A percentile compares a stretch with the other conserved stretches of the same genome.
Evolutionary conservation across 345 rosid genomes (phyloP).

Genomic region (Bretschneidera sinensis): DNA sequence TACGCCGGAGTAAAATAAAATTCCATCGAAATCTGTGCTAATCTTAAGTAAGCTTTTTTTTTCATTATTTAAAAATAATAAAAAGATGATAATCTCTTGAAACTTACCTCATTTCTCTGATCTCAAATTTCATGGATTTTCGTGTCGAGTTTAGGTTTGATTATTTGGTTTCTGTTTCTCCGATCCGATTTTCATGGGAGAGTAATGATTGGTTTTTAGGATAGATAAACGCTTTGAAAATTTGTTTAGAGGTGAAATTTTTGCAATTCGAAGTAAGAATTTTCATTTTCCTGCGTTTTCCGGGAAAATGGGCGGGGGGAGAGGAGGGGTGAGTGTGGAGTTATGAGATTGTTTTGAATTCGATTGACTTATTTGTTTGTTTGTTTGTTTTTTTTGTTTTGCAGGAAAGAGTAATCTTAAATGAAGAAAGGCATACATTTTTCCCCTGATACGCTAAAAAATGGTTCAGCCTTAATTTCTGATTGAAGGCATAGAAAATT

Average conservation of each 20-base stretch:
- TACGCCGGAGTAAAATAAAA: slow-evolving; percentile 3
- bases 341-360: background rate
- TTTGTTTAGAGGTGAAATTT: background rate
- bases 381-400: slow-evolving; percentile 15
- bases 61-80: background rate
- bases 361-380: background rate
- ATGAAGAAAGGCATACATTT: background rate
- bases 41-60: slow-evolving; percentile 20
- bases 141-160: background rate
- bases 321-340: background rate
- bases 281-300: background rate
- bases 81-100: slow-evolving; percentile 1
- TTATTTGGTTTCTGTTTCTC: too few species aligned
- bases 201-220: slow-evolving; percentile 22
- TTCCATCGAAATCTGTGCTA: background rate
- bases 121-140: slow-evolving; percentile 17
- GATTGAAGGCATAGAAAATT: background rate
- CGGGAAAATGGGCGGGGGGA: slow-evolving; percentile 1
- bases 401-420: slow-evolving; percentile 23
- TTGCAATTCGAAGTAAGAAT: background rate
- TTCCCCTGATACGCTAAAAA: too few species aligned
- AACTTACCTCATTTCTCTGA: slow-evolving; percentile 1
- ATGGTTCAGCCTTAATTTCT: background rate
- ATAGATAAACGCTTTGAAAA: too few species aligned
- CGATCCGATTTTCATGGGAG: slow-evolving; percentile 30